A percentile compares a stretch with the other conserved stretches of the same genome.
These are phyloP conservation scores for Mastigamoeba balamuthi DNA, from an alignment of 78 protist genomes.

Conservation along the genomic window DNA sequence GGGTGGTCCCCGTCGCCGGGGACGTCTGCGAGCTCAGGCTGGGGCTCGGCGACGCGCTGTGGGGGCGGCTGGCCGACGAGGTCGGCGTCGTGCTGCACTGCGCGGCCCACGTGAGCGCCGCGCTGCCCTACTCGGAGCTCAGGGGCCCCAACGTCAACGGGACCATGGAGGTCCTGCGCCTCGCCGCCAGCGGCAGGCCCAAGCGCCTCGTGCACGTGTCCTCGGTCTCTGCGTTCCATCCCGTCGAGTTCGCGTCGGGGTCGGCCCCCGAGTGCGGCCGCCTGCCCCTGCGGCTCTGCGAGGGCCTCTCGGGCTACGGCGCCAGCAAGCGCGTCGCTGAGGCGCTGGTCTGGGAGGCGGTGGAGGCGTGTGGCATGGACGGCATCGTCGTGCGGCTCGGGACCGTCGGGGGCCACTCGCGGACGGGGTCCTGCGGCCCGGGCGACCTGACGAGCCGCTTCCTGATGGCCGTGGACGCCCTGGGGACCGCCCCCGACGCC, in stretches of 20 bases:
- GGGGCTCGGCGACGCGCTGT: neutral
- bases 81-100: conserved; percentile 16
- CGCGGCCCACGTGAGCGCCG: conserved; percentile 39
- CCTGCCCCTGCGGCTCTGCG: neutral
- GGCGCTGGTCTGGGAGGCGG: neutral
- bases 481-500: neutral
- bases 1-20: neutral
- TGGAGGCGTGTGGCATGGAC: neutral
- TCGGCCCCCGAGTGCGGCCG: neutral
- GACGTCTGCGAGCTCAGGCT: neutral
- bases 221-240: neutral
- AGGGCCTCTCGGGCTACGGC: neutral
- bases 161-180: conserved; percentile 11
- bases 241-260: neutral
- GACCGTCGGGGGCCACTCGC: neutral
- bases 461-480: neutral
- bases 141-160: conserved; percentile 47
- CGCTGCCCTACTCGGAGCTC: conserved; percentile 21
- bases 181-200: conserved; percentile 5
- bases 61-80: neutral
- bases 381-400: neutral
- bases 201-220: neutral
- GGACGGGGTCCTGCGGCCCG: neutral
- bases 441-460: neutral
- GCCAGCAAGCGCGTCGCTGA: neutral